A percentile compares a stretch with the other conserved stretches of the same genome.
Conservation (phyloP, 352 stramenopile species). For the Globisporangium sylvaticum region DNA sequence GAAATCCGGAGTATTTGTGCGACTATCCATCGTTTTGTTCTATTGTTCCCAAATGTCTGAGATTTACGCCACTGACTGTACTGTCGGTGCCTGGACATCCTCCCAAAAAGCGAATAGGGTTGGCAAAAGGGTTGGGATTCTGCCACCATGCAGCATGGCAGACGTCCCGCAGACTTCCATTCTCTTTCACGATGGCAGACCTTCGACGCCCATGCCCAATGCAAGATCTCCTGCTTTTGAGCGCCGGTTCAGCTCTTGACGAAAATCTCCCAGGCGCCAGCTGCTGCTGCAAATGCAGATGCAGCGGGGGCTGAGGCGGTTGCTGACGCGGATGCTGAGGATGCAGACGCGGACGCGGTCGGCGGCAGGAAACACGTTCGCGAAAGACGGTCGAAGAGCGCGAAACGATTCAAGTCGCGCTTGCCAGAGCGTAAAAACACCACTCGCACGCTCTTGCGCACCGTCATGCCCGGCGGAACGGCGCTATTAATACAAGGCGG, state of each 20-base stretch:
- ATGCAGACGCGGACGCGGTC: background rate
- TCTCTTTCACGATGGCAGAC: no score
- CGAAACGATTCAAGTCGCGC: slow-evolving; percentile 38
- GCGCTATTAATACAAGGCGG: slow-evolving; percentile 19
- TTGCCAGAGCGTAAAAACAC: slow-evolving; percentile 44
- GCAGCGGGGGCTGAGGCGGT: background rate
- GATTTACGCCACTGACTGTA: no score
- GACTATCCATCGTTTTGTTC: no score
- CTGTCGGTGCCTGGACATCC: no score
- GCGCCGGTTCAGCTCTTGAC: slow-evolving; percentile 20
- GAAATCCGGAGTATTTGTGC: no score
- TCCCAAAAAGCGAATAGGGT: no score
- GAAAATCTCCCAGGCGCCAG: slow-evolving; percentile 26
- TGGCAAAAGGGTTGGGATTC: no score
- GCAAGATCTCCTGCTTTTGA: background rate
- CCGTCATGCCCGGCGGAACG: slow-evolving; percentile 41
- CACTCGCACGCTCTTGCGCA: slow-evolving; percentile 59
- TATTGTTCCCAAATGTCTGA: no score
- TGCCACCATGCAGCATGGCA: no score
- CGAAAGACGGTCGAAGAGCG: slow-evolving; percentile 57
- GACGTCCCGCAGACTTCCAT: no score
- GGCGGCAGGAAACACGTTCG: slow-evolving; percentile 57
- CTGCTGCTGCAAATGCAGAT: background rate
- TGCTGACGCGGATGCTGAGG: background rate
- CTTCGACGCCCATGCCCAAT: no score